Evolutionary conservation across 2,329 filamentous ascomycete species (phyloP), one percentile per base, ranked within the genome.

Genomic region (Pseudophaeomoniella oleicola): DNA sequence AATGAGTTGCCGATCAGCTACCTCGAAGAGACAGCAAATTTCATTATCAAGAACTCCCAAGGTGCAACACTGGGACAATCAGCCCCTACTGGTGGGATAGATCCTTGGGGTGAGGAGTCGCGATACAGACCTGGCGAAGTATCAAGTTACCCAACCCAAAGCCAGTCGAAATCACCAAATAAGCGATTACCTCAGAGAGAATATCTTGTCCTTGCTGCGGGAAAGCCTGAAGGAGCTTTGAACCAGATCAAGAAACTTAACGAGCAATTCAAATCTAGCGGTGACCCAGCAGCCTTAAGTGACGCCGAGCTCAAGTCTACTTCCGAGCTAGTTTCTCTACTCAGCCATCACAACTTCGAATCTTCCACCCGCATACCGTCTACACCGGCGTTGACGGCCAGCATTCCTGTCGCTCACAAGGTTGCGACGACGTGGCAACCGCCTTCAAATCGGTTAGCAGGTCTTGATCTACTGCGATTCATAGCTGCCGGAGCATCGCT

Each of bases 21-120:
- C 52, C 69, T 94, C 11, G 88, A 96, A 47, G 83, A 86, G 52
- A 86, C 94, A 12, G 84, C 87, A 4, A 82, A 90, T 46, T 96
- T 94, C 57, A 94, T 98, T 47, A 73, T 81, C 6, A 71, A 81
- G 38, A 96, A 96, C 51, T 93, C 87, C 1, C 75, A 88, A 59
- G 87, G 86, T 3, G 81, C 85, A 5, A 84, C 78, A 1, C 62
- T 94, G n/a, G 85, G 85, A 1, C 54, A 65, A 35, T 50, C 54
- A 12, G 62, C 69, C 34, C 48, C 63, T 32, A 54, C 65, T 2
- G 57, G 62, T 12, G 70, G 69, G 2, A 63, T 73, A 19, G 83
- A 93, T 57, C 79, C 84, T 0, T 85, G 77, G 63, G 85, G 84
- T 4, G 77, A 76, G 13, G 84, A 88, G 45, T 72, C 75, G 37